These are phyloP conservation scores for Syzygium oleosum DNA, from an alignment of 345 rosid genomes.

Conservation along the genomic window DNA sequence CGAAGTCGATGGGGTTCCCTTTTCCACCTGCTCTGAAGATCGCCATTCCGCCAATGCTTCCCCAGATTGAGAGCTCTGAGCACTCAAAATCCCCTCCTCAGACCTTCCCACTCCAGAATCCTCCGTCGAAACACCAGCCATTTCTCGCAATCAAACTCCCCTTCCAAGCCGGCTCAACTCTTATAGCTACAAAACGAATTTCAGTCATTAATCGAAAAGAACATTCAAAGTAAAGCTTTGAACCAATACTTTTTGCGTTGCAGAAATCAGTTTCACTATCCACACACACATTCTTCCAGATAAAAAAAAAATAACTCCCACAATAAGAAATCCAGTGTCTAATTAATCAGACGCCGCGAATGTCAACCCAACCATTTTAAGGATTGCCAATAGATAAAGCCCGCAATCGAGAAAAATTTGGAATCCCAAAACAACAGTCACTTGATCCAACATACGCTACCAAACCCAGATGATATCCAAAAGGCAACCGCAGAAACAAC, in stretches of 20 bases:
- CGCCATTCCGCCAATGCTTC: conserved; percentile 92
- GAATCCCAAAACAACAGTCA: background rate
- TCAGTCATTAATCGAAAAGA: background rate
- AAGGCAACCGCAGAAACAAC: background rate
- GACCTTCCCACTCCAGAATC: conserved; percentile 71
- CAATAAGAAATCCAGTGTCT: background rate
- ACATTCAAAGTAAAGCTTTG: background rate
- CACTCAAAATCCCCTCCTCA: conserved; percentile 49
- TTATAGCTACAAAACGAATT: conserved; percentile 11
- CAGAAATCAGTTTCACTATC: background rate
- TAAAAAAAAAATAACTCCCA: background rate
- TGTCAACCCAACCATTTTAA: background rate
- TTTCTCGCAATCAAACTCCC: conserved; percentile 34
- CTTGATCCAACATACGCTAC: background rate
- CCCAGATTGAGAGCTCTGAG: conserved; percentile 53
- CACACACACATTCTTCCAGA: background rate
- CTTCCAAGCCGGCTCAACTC: conserved; percentile 20
- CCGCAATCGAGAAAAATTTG: conserved; percentile 18
- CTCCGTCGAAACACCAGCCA: conserved; percentile 61
- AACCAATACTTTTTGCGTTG: background rate
- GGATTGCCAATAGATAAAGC: background rate
- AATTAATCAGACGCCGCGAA: background rate
- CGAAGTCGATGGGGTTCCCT: conserved; percentile 79
- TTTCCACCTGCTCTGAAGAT: conserved; percentile 88
- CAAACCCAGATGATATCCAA: background rate